Evolutionary conservation across 331 rosid species (phyloP).

Genomic region (Phaseolus coccineus): DNA sequence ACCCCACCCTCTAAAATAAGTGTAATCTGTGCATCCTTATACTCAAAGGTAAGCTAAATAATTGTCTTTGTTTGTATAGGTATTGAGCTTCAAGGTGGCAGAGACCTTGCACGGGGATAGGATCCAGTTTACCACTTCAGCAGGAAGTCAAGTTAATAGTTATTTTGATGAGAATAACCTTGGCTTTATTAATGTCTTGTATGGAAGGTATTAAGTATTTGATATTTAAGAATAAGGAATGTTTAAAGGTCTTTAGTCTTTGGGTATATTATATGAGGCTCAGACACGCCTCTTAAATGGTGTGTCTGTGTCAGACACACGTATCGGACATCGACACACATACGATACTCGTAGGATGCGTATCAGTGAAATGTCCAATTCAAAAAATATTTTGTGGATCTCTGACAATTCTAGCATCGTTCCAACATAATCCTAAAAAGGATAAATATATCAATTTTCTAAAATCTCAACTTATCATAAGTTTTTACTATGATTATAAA

Average conservation of each 20-base stretch:
- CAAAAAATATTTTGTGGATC: too few species aligned
- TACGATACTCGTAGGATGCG: too few species aligned
- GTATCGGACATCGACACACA: too few species aligned
- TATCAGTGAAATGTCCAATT: too few species aligned
- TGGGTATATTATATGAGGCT: neutral
- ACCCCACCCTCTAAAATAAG: neutral
- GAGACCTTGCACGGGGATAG: conserved; percentile 54
- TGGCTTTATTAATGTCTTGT: conserved; percentile 73
- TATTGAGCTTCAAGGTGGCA: conserved; percentile 64
- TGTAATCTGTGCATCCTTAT: conserved; percentile 14
- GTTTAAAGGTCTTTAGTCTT: neutral
- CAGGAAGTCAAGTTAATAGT: conserved; percentile 55
- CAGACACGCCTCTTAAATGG: too few species aligned
- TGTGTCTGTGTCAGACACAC: too few species aligned
- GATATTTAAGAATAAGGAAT: conserved; percentile 25
- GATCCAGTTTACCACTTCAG: conserved; percentile 51
- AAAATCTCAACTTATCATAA: too few species aligned
- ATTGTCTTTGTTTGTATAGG: conserved; percentile 61
- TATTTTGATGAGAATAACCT: conserved; percentile 64
- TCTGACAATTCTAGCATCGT: too few species aligned
- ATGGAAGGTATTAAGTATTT: conserved; percentile 73
- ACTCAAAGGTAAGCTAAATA: conserved; percentile 29
- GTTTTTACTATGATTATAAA: too few species aligned
- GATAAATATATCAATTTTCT: too few species aligned
- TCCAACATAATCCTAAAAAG: too few species aligned